Evolutionary conservation across 176 grass and related monocot species (phyloP), one percentile per base, ranked within the genome.

Genomic region (Guadua angustifolia): DNA sequence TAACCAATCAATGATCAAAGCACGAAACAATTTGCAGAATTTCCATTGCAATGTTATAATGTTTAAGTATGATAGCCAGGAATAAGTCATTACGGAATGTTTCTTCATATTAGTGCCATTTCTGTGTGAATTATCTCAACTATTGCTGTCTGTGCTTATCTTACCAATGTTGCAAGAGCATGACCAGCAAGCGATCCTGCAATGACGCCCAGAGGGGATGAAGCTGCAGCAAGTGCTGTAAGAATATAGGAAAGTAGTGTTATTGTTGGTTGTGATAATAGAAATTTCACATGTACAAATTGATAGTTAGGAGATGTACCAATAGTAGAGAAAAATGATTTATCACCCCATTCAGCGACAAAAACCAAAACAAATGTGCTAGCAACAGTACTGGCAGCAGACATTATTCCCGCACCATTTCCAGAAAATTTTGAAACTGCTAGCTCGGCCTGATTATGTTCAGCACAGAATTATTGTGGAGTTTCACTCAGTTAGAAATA

Each of bases 341-440:
- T 98, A 79, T 98, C 96, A 70, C 96, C 96, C 96, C 96, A 98
- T 91, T 98, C 95, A 16, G 96, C 93, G 9, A 95, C 85, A 90
- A 98, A 98, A 92, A 98, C 93, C 88, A 98, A 88, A 49, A 98
- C 78, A 66, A 98, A 98, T 77, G 96, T 98, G 87, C 93, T 98
- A 61, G 94, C 58, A 60, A 90, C 79, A 63, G 93, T 98, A 74
- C 87, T 93, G 49, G 91, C 96, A 12, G 88, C 85, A 89, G 93
- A 91, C 83, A 92, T 90, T 46, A 95, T 91, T 78, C 96, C 93
- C 1, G 91, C 91, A 42, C 96, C 96, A 87, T 98, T 91, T 90
- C 96, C 93, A 74, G 89, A 91, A 85, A 98, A 98, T 79, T 95
- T 92, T 8, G 93, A 98, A 90, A 98, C 90, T 62, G 96, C 96